Evolutionary conservation across 2,329 filamentous ascomycete genomes (phyloP), one percentile per base, ranked within the genome.

Genomic region (Fusarium aywerte): DNA sequence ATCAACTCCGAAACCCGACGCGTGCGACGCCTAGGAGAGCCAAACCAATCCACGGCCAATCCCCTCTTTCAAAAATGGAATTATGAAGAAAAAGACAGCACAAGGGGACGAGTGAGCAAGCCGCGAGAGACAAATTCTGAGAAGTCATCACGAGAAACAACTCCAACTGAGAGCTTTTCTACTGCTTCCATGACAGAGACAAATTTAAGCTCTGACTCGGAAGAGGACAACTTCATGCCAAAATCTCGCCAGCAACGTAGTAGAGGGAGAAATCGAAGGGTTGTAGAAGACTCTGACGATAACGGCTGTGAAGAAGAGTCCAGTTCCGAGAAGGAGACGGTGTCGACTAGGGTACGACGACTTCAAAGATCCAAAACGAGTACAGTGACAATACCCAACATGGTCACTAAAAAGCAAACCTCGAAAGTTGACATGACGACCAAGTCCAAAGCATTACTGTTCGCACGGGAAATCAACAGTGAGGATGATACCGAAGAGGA

Each of bases 41-140:
- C 45, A n/a, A 61, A 32, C 42, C 69, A 71, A 40, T n/a, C 60
- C 8, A 44, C 58, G 6, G 43, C 54, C 29, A 79, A 78, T 42
- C 75, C 73, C 7, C 68, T 79, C 8, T 74, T 79, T 15, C 74
- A 76, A 45, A 74, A 65, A 57, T 78, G 76, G 75, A 74, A 67
- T 45, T 67, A 67, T 2, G 68, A 73, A 20, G 65, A 74, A 45
- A 50, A 62, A 25, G 56, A 62, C 48, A 58, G 29, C 47, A 29
- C 62, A 13, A 59, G 18, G 21, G 33, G 29, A 12, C 27, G 21
- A 38, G 27, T 40, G 11, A 50, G n/a, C 13, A 62, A 48, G 11
- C 7, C 62, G 32, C 56, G 12, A 21, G 35, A 45, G 23, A 38
- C 47, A 15, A 44, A 16, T 18, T 44, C 40, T 15, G 51, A 44